Conservation (phyloP, 805 yeast species). For the Yarrowia sp. region DNA sequence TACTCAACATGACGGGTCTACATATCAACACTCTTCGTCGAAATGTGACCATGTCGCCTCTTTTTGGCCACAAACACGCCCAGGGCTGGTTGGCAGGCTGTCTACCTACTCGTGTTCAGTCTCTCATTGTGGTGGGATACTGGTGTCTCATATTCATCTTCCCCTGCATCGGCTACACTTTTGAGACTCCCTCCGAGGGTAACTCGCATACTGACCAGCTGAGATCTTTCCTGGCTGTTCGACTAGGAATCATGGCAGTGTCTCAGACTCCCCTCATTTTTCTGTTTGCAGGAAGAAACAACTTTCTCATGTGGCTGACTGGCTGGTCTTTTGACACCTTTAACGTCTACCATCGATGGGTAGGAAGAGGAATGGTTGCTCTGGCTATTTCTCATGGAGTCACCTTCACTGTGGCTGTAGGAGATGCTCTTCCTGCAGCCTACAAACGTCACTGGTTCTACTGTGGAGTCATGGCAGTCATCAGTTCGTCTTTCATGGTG, state of each 20-base stretch:
- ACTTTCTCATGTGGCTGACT: constrained; percentile 57
- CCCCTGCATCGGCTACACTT: constrained; percentile 30
- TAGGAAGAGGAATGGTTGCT: constrained; percentile 51
- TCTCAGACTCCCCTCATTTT: constrained; percentile 46
- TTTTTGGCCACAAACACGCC: constrained; percentile 13
- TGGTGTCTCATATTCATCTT: constrained; percentile 37
- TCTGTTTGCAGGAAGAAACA: constrained; percentile 68
- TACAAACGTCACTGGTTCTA: constrained; percentile 28
- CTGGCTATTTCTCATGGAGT: constrained; percentile 54
- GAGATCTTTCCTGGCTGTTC: constrained; percentile 43
- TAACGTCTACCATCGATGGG: constrained; percentile 60
- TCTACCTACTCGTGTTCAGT: constrained; percentile 43
- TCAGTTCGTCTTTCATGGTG: constrained; percentile 44
- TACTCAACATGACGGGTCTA: constrained; percentile 26
- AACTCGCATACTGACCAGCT: constrained; percentile 32
- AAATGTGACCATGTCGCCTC: constrained; percentile 1
- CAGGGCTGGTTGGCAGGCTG: constrained; percentile 27
- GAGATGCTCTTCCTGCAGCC: constrained; percentile 30
- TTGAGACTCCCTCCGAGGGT: constrained; percentile 10
- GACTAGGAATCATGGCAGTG: constrained; percentile 44
- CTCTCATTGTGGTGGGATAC: constrained; percentile 39
- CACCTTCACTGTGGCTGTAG: constrained; percentile 49
- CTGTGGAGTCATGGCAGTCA: constrained; percentile 44
- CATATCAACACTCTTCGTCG: constrained; percentile 5
- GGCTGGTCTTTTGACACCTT: constrained; percentile 64